Percentiles rank a stretch among this genome's conserved stretches.
Evolutionary conservation across 1,284 basidiomycete genomes (phyloP).

Genomic region (Tilletiopsis washingtonensis): DNA sequence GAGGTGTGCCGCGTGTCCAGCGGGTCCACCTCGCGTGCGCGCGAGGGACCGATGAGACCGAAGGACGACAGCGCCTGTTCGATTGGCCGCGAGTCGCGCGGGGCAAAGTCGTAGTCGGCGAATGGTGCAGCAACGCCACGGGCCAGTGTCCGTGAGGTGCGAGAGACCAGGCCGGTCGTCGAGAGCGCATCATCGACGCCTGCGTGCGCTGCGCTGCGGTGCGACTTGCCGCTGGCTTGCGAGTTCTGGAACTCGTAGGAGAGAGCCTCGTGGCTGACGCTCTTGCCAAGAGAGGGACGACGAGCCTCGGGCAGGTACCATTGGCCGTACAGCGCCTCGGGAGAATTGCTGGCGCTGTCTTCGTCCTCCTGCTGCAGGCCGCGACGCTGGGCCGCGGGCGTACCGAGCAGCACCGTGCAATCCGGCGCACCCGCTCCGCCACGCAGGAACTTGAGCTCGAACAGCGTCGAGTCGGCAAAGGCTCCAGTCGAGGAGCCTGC

Average conservation of each 20-base stretch:
- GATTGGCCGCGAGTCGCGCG: constrained; percentile 3
- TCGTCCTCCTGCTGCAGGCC: neutral
- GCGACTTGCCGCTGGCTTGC: neutral
- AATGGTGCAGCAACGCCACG: neutral
- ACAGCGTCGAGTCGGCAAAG: constrained; percentile 24
- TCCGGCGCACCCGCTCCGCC: constrained; percentile 12
- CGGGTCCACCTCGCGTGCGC: too few species aligned
- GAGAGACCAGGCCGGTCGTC: too few species aligned
- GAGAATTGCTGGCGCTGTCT: neutral
- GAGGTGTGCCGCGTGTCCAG: constrained; percentile 17
- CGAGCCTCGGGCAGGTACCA: neutral
- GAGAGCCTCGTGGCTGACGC: constrained; percentile 6
- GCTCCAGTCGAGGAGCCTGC: constrained; percentile 5
- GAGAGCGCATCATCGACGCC: too few species aligned
- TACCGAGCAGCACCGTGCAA: constrained; percentile 20
- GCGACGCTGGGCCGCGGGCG: constrained; percentile 21
- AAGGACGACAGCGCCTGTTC: too few species aligned
- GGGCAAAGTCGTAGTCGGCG: neutral
- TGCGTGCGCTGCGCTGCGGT: neutral
- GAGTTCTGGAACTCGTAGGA: neutral
- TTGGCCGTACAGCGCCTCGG: neutral
- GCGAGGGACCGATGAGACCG: too few species aligned
- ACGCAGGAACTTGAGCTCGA: constrained; percentile 26
- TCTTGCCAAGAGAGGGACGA: constrained; percentile 6
- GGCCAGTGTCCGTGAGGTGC: neutral